Evolutionary conservation across 495 filamentous ascomycete species (phyloP).

Genomic region (Penicillium bialowiezense): DNA sequence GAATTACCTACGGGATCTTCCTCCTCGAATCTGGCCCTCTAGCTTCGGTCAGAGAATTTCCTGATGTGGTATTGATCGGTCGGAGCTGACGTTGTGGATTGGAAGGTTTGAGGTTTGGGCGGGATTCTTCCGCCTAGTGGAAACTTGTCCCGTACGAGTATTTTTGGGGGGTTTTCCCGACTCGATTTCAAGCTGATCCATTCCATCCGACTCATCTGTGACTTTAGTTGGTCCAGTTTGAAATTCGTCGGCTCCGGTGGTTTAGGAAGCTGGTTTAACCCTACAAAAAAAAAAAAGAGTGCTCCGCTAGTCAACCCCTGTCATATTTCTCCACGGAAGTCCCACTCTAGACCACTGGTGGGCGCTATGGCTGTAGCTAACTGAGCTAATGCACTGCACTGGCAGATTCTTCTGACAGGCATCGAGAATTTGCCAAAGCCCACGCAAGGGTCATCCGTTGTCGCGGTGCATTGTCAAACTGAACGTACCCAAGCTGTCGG

Average conservation of each 20-base stretch:
- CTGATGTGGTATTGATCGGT: neutral
- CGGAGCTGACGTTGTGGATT: neutral
- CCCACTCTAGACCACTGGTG: neutral
- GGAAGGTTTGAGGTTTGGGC: neutral
- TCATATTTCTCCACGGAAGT: neutral
- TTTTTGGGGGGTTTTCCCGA: neutral
- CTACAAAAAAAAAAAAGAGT: too few species aligned
- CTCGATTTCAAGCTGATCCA: neutral
- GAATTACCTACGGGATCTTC: neutral
- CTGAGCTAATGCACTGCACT: too few species aligned
- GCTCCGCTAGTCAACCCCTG: neutral
- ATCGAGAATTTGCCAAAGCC: neutral
- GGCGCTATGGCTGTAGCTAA: too few species aligned
- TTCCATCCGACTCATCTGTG: neutral
- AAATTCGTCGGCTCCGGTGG: neutral
- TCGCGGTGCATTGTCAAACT: neutral
- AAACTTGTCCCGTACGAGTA: too few species aligned
- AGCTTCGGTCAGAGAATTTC: neutral
- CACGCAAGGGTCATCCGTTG: slow-evolving; percentile 2
- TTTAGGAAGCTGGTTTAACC: too few species aligned
- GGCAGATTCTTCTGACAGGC: too few species aligned
- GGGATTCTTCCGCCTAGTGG: too few species aligned
- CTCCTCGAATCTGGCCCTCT: neutral
- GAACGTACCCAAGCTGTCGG: neutral
- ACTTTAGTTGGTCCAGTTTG: neutral